Conservation (phyloP, 192 early-diverging fungal genomes). For the Allomyces macrogynus region DNA sequence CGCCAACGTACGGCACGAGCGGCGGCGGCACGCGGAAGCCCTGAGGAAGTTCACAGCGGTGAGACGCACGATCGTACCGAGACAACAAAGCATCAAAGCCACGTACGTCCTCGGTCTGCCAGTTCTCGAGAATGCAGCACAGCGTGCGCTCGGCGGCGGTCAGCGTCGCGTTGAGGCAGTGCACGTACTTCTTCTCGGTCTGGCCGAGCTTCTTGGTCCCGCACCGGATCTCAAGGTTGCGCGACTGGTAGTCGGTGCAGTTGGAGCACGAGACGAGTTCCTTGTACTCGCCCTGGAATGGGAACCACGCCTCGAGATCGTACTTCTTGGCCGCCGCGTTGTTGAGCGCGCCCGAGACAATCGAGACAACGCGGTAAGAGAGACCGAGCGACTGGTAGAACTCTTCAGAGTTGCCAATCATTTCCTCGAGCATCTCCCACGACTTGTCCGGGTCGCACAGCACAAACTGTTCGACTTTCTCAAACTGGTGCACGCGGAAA, state of each 20-base stretch:
- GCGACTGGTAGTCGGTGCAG: constrained; percentile 97
- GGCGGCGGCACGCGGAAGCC: not conserved
- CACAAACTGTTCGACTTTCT: constrained; percentile 98
- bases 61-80: no score
- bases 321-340: constrained; percentile 99
- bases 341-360: constrained; percentile 94
- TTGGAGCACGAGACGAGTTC: constrained; percentile 97
- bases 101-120: constrained; percentile 49
- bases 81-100: not conserved
- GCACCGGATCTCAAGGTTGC: constrained; percentile 81
- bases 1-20: not conserved
- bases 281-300: constrained; percentile 92
- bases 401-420: constrained; percentile 75
- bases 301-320: constrained; percentile 99
- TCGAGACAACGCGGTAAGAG: constrained; percentile 83
- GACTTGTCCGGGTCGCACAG: constrained; percentile 90
- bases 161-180: constrained; percentile 92
- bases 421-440: constrained; percentile 96
- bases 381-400: constrained; percentile 89
- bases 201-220: constrained; percentile 95
- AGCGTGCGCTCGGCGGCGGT: constrained; percentile 88
- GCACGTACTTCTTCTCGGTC: constrained; percentile 83
- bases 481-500: constrained; percentile 99
- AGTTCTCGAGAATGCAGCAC: constrained; percentile 90
- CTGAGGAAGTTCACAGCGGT: no score